Percentiles rank a stretch among this genome's conserved stretches.
Conservation (phyloP, 2,329 filamentous ascomycete species). For the Paraphaeosphaeria minitans region DNA sequence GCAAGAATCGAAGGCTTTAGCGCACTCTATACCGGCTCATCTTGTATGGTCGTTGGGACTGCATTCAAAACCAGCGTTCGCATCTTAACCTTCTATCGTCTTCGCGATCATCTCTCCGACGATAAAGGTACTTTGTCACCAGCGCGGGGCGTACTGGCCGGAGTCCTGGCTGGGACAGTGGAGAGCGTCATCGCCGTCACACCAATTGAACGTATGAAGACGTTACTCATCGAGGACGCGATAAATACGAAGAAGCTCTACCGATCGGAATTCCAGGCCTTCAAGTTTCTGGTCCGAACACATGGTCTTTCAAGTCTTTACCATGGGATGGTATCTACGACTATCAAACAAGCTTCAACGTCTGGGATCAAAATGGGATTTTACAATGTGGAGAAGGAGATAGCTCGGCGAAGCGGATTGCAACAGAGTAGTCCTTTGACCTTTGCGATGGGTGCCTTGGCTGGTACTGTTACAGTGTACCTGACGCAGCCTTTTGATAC, state of each 20-base stretch:
- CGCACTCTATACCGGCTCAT: slow-evolving; percentile 37
- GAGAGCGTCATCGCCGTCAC: slow-evolving; percentile 39
- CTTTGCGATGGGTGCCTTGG: slow-evolving; percentile 36
- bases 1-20: slow-evolving; percentile 29
- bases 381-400: slow-evolving; percentile 55
- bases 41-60: slow-evolving; percentile 33
- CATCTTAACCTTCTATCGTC: slow-evolving; percentile 37
- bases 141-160: slow-evolving; percentile 32
- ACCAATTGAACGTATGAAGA: slow-evolving; percentile 40
- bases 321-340: slow-evolving; percentile 53
- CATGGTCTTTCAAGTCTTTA: slow-evolving; percentile 53
- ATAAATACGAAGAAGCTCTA: slow-evolving; percentile 27
- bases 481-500: slow-evolving; percentile 53
- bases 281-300: slow-evolving; percentile 40
- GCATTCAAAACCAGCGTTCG: slow-evolving; percentile 41
- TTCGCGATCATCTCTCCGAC: slow-evolving; percentile 33
- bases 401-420: slow-evolving; percentile 23
- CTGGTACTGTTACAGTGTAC: slow-evolving; percentile 46
- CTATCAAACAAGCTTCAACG: slow-evolving; percentile 56
- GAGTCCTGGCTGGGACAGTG: slow-evolving; percentile 32
- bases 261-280: slow-evolving; percentile 26
- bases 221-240: slow-evolving; percentile 40
- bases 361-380: slow-evolving; percentile 56
- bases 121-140: slow-evolving; percentile 32
- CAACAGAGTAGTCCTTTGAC: slow-evolving; percentile 29